Evolutionary conservation across 1,139 yeast genomes (phyloP).

Genomic region (Candida glucosophila): DNA sequence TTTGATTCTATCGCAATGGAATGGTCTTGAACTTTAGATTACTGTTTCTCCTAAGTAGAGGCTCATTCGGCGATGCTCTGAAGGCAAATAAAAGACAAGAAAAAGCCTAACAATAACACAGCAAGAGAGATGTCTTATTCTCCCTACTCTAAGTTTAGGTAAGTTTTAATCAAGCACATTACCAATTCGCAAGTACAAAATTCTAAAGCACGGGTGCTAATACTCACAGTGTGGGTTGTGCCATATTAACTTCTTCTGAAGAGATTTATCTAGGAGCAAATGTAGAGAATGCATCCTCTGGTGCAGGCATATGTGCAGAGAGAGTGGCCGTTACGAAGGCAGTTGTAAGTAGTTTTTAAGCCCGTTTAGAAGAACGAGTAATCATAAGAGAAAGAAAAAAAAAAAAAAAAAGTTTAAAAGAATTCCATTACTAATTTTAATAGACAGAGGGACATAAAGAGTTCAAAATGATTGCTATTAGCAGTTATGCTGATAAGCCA

Average conservation of each 20-base stretch:
- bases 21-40: no score
- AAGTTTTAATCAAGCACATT: no score
- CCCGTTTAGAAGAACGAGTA: conserved; percentile 1
- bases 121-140: conserved; percentile 56
- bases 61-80: no score
- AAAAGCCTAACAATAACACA: conserved; percentile 5
- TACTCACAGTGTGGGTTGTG: conserved; percentile 77
- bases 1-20: no score
- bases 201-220: no score
- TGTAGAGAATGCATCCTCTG: conserved; percentile 88
- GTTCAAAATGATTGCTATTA: conserved; percentile 62
- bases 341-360: conserved; percentile 23
- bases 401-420: no score
- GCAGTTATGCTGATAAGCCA: conserved; percentile 51
- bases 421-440: no score
- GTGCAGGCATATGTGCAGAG: conserved; percentile 89
- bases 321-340: conserved; percentile 69
- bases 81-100: no score
- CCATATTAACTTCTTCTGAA: conserved; percentile 46
- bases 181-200: no score
- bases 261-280: conserved; percentile 65
- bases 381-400: no score
- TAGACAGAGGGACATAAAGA: conserved; percentile 34
- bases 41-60: no score
- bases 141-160: conserved; percentile 76